phyloP scores from a whole-genome alignment of 2,329 filamentous ascomycete genomes.

The Aspergillus amoenus region DNA sequence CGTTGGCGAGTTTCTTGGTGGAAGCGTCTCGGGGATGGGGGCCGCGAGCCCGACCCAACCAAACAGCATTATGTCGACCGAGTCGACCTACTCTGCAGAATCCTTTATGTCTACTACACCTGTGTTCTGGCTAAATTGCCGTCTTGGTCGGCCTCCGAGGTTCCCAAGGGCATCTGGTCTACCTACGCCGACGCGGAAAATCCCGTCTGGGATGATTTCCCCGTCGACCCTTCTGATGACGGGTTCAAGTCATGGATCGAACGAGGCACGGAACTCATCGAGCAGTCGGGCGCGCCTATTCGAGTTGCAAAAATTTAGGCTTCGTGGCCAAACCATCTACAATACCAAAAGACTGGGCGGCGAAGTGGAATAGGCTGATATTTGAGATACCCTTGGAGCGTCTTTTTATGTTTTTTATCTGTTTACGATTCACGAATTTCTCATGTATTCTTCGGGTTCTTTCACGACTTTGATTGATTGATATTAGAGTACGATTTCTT shows the following conservation, averaged over 20 bases:
- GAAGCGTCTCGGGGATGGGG: constrained; percentile 42
- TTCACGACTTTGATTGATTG: not conserved
- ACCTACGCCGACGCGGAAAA: constrained; percentile 43
- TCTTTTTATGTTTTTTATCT: constrained; percentile 14
- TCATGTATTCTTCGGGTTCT: not conserved
- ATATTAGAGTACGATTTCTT: constrained; percentile 22
- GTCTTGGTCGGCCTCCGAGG: constrained; percentile 37
- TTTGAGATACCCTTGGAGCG: constrained; percentile 37
- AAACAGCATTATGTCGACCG: constrained; percentile 42
- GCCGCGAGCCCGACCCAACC: constrained; percentile 33
- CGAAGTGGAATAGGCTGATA: constrained; percentile 27
- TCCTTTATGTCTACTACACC: constrained; percentile 49
- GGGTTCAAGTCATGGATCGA: constrained; percentile 45
- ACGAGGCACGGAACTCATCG: constrained; percentile 39
- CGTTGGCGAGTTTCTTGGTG: constrained; percentile 49
- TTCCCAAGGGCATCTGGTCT: constrained; percentile 42
- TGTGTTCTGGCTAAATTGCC: constrained; percentile 43
- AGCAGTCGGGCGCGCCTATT: constrained; percentile 38
- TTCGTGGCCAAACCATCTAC: not conserved
- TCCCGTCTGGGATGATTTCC: constrained; percentile 45
- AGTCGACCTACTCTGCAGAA: constrained; percentile 42
- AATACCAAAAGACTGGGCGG: constrained; percentile 8
- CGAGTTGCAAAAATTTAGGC: constrained; percentile 28
- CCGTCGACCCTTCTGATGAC: constrained; percentile 35
- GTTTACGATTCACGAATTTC: constrained; percentile 15